Evolutionary conservation across 2,329 filamentous ascomycete species (phyloP).

Genomic region (Microcyclospora tardicrescens): DNA sequence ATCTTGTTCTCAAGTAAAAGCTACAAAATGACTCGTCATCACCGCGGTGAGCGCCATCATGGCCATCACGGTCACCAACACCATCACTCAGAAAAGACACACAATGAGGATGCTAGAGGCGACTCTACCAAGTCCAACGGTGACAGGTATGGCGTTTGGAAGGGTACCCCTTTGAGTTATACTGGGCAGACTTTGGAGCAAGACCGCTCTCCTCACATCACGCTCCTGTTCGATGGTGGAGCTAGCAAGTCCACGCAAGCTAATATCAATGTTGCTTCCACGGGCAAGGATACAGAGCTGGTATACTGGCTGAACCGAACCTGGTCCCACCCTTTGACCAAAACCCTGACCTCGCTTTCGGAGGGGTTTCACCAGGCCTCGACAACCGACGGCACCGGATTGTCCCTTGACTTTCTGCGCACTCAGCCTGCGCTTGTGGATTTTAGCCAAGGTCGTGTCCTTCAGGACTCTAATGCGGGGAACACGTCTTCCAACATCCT

Average conservation of each 20-base stretch:
- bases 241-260: slow-evolving; percentile 11
- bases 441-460: slow-evolving; percentile 8
- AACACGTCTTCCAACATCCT: slow-evolving; percentile 20
- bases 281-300: slow-evolving; percentile 16
- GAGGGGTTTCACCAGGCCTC: slow-evolving; percentile 17
- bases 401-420: slow-evolving; percentile 13
- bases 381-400: slow-evolving; percentile 7
- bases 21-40: too few species aligned
- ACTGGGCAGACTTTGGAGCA: slow-evolving; percentile 9
- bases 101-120: too few species aligned
- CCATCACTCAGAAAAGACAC: too few species aligned
- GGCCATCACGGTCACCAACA: too few species aligned
- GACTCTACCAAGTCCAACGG: too few species aligned
- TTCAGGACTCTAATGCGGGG: slow-evolving; percentile 5
- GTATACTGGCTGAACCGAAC: slow-evolving; percentile 23
- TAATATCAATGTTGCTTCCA: slow-evolving; percentile 25
- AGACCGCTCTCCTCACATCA: slow-evolving; percentile 18
- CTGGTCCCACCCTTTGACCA: slow-evolving; percentile 18
- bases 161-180: slow-evolving; percentile 4
- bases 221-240: slow-evolving; percentile 17
- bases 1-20: too few species aligned
- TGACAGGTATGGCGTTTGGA: neutral
- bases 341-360: slow-evolving; percentile 10
- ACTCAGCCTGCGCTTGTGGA: slow-evolving; percentile 7
- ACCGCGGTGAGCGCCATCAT: too few species aligned